These are phyloP conservation scores for Suhomyces guaymorum DNA, from an alignment of 1,139 yeast species.

Conservation along the genomic window DNA sequence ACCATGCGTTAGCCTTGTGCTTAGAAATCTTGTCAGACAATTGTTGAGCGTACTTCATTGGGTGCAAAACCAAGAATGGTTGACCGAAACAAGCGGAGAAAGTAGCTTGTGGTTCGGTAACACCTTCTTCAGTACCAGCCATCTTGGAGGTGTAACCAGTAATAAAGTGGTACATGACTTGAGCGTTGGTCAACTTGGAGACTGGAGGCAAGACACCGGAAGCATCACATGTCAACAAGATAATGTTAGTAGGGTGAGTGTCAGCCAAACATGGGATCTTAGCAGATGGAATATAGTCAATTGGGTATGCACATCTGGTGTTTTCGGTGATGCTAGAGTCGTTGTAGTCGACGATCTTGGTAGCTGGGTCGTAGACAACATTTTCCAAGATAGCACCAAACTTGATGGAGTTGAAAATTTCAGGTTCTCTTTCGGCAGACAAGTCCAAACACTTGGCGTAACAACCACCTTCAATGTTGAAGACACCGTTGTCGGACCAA, in stretches of 20 bases:
- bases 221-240: slow-evolving; percentile 95
- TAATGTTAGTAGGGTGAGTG: slow-evolving; percentile 87
- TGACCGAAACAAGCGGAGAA: slow-evolving; percentile 99
- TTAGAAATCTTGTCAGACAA: slow-evolving; percentile 87
- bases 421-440: slow-evolving; percentile 93
- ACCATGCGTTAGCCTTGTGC: slow-evolving; percentile 93
- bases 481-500: slow-evolving; percentile 98
- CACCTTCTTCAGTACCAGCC: slow-evolving; percentile 99
- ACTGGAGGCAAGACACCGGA: slow-evolving; percentile 98
- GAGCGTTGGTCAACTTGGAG: slow-evolving; percentile 88
- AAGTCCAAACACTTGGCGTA: slow-evolving; percentile 96
- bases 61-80: slow-evolving; percentile 97
- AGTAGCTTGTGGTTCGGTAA: slow-evolving; percentile 97
- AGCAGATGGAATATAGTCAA: slow-evolving; percentile 94
- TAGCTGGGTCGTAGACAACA: slow-evolving; percentile 76
- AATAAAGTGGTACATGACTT: slow-evolving; percentile 98
- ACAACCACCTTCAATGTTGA: slow-evolving; percentile 99
- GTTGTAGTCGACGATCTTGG: slow-evolving; percentile 84
- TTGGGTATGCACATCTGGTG: slow-evolving; percentile 98
- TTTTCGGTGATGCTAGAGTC: slow-evolving; percentile 88
- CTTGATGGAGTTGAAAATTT: slow-evolving; percentile 90
- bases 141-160: slow-evolving; percentile 98
- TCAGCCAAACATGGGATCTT: slow-evolving; percentile 92
- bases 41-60: slow-evolving; percentile 97
- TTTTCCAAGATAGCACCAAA: slow-evolving; percentile 95